These are phyloP conservation scores for Setaria italica DNA, from an alignment of 202 grass and related monocot genomes.

Conservation along the genomic window DNA sequence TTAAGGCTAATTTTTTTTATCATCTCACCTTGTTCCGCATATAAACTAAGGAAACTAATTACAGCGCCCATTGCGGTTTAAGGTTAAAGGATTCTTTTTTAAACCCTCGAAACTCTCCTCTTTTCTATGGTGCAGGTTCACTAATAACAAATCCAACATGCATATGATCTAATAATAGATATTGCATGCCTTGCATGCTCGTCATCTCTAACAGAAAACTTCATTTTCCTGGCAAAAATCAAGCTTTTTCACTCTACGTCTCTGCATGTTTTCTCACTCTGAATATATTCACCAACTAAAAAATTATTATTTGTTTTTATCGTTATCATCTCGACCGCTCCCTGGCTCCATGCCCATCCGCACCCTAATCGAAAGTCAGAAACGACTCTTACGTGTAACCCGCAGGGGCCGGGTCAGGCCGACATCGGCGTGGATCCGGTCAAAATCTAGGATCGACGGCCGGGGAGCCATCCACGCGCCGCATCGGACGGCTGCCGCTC, in stretches of 20 bases:
- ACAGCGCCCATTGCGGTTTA: not conserved
- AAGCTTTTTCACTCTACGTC: not conserved
- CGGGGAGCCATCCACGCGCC: conserved; percentile 16
- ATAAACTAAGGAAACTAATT: not conserved
- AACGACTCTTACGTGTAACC: conserved; percentile 68
- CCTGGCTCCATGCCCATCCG: conserved; percentile 45
- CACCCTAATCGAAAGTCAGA: conserved; percentile 69
- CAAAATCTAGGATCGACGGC: conserved; percentile 58
- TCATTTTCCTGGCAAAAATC: not conserved
- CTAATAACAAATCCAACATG: not conserved
- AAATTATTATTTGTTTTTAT: conserved; percentile 8
- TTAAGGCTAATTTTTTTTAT: not conserved
- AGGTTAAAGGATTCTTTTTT: not conserved
- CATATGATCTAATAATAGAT: conserved; percentile 18
- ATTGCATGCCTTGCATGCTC: not conserved
- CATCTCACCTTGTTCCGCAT: not conserved
- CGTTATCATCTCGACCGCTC: conserved; percentile 21
- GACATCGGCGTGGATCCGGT: conserved; percentile 78
- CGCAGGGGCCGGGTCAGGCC: conserved; percentile 58
- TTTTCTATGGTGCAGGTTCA: conserved; percentile 13
- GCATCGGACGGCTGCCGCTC: conserved; percentile 58
- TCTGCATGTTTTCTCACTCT: not conserved
- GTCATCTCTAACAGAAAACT: not conserved
- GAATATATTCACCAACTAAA: not conserved
- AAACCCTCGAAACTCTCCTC: not conserved